Evolutionary conservation across 306 rosid genomes (phyloP).

Genomic region (Sindora glabra): DNA sequence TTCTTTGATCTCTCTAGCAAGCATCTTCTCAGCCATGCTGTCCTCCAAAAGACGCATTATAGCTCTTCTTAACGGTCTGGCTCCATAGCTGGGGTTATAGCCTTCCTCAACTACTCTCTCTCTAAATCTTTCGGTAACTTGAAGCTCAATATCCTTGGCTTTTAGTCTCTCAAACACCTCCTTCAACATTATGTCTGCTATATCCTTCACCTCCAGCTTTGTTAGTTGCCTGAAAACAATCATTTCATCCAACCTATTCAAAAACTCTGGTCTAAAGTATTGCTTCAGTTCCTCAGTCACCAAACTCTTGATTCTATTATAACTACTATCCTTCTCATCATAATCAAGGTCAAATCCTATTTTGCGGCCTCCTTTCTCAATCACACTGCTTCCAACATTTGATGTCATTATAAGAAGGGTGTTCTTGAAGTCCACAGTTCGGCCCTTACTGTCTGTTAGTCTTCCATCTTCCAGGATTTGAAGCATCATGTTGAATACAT

Average conservation of each 20-base stretch:
- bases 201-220: slow-evolving; percentile 92
- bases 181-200: slow-evolving; percentile 86
- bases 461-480: slow-evolving; percentile 96
- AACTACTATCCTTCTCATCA: slow-evolving; percentile 93
- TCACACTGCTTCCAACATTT: slow-evolving; percentile 94
- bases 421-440: slow-evolving; percentile 94
- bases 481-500: slow-evolving; percentile 99
- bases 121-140: slow-evolving; percentile 86
- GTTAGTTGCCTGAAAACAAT: slow-evolving; percentile 94
- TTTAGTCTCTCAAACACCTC: slow-evolving; percentile 84
- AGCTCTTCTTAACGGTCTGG: slow-evolving; percentile 95
- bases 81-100: slow-evolving; percentile 92
- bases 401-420: slow-evolving; percentile 96
- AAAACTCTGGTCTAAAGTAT: slow-evolving; percentile 87
- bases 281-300: slow-evolving; percentile 93
- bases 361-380: slow-evolving; percentile 88
- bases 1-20: slow-evolving; percentile 88
- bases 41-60: slow-evolving; percentile 97
- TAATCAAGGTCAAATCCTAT: slow-evolving; percentile 86
- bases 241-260: slow-evolving; percentile 93
- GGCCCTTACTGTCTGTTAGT: slow-evolving; percentile 87
- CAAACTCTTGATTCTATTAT: slow-evolving; percentile 85
- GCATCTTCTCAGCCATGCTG: slow-evolving; percentile 99
- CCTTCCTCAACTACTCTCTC: slow-evolving; percentile 96
- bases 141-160: slow-evolving; percentile 74